These are phyloP conservation scores for Cylindrotheca closterium DNA, from an alignment of 108 stramenopile genomes.

Conservation along the genomic window DNA sequence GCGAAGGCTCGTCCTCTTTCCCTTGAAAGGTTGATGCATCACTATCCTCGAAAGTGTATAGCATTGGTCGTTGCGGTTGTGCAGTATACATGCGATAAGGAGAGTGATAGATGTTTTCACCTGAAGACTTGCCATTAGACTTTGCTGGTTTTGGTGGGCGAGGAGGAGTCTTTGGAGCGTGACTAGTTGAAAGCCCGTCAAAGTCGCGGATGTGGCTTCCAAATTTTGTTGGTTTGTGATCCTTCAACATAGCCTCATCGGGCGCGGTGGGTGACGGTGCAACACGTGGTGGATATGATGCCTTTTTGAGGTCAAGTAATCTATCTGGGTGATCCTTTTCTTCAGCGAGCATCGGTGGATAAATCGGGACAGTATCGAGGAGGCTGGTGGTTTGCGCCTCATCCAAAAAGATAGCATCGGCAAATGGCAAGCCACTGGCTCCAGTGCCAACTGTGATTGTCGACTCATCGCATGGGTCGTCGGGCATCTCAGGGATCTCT, in stretches of 20 bases:
- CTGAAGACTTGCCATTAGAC: not conserved
- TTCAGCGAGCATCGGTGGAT: not conserved
- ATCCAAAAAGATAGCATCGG: constrained; percentile 11
- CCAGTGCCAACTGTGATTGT: constrained; percentile 15
- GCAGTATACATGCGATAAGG: not conserved
- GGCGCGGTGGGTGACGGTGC: not conserved
- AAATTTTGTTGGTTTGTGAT: not conserved
- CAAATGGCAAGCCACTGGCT: constrained; percentile 15
- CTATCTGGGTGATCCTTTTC: not conserved
- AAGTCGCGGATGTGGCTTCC: not conserved
- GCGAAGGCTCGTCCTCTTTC: not conserved
- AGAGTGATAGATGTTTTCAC: no score
- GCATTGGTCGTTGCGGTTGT: not conserved
- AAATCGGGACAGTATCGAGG: not conserved
- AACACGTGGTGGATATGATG: not conserved
- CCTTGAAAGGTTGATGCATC: not conserved
- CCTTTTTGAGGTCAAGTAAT: not conserved
- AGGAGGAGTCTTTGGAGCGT: not conserved
- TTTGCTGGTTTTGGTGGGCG: not conserved
- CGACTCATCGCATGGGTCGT: constrained; percentile 4
- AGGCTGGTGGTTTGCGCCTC: not conserved
- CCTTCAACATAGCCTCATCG: not conserved
- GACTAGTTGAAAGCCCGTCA: not conserved
- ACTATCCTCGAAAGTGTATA: not conserved
- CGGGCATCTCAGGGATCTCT: not conserved